phyloP scores from a whole-genome alignment of 768 basidiomycete genomes.

The Rhodotorula paludigena region DNA sequence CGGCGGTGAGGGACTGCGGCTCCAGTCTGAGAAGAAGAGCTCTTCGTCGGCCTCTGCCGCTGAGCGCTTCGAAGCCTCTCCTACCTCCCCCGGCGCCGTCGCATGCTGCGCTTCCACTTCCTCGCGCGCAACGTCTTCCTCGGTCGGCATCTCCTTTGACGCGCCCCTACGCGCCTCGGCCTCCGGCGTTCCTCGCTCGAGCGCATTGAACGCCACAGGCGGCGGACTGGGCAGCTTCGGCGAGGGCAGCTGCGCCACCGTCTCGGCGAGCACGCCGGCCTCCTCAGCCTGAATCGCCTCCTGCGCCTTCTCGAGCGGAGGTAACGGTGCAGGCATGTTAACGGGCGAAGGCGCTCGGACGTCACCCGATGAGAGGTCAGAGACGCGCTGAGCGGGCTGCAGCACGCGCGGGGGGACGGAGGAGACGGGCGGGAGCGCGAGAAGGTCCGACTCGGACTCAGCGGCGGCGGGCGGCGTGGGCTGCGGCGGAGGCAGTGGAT shows the following conservation, averaged over 20 bases:
- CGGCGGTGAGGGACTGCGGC: constrained; percentile 48
- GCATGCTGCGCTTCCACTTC: too few relatives aligned
- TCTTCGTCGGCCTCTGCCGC: constrained; percentile 30
- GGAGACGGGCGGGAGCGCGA: background rate
- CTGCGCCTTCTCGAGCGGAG: constrained; percentile 2
- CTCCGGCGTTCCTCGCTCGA: too few relatives aligned
- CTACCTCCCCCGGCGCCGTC: background rate
- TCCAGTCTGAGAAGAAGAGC: constrained; percentile 48
- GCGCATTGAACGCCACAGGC: too few relatives aligned
- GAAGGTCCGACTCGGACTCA: background rate
- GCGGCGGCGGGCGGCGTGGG: background rate
- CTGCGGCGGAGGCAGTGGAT: background rate
- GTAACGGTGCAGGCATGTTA: background rate
- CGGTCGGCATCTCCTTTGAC: too few relatives aligned
- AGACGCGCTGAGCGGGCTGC: background rate
- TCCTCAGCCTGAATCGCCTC: constrained; percentile 3
- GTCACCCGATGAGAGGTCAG: background rate
- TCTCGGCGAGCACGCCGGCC: background rate
- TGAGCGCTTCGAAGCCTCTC: too few relatives aligned
- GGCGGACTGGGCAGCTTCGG: background rate
- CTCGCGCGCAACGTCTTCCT: too few relatives aligned
- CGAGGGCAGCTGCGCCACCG: background rate
- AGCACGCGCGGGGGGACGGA: too few relatives aligned
- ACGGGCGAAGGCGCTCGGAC: background rate
- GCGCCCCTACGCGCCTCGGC: too few relatives aligned